Evolutionary conservation across 352 stramenopile genomes (phyloP).

Genomic region (Globisporangium radiosum): DNA sequence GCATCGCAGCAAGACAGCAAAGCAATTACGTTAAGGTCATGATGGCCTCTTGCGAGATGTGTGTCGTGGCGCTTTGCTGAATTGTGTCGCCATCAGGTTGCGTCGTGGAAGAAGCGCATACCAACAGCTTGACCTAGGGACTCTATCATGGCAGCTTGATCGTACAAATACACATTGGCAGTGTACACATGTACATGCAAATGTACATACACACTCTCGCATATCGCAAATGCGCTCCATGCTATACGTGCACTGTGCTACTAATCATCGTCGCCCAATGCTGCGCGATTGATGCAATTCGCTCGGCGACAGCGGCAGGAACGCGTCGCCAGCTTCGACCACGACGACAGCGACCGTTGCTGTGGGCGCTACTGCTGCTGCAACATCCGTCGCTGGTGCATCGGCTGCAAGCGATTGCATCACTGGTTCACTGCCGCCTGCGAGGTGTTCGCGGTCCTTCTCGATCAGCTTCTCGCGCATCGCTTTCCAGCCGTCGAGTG

Average conservation of each 20-base stretch:
- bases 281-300: conserved; percentile 7
- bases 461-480: conserved; percentile 49
- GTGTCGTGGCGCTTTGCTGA: too few species aligned
- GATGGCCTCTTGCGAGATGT: too few species aligned
- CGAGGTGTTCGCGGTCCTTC: conserved; percentile 21
- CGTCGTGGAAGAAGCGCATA: too few species aligned
- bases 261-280: neutral
- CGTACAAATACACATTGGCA: neutral
- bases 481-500: conserved; percentile 39
- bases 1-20: too few species aligned
- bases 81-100: too few species aligned
- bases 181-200: neutral
- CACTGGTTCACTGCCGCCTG: conserved; percentile 1
- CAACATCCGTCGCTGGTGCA: neutral
- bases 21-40: too few species aligned
- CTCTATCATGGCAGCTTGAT: too few species aligned
- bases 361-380: neutral
- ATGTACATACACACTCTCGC: neutral
- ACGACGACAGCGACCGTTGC: conserved; percentile 1
- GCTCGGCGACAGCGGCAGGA: conserved; percentile 15
- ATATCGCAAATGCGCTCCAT: too few species aligned
- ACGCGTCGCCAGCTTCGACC: conserved; percentile 18
- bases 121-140: too few species aligned
- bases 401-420: neutral
- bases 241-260: too few species aligned